Percentiles rank a stretch among this genome's conserved stretches.
phyloP scores from a whole-genome alignment of 2,329 filamentous ascomycete species.

The Juglanconis juglandina region DNA sequence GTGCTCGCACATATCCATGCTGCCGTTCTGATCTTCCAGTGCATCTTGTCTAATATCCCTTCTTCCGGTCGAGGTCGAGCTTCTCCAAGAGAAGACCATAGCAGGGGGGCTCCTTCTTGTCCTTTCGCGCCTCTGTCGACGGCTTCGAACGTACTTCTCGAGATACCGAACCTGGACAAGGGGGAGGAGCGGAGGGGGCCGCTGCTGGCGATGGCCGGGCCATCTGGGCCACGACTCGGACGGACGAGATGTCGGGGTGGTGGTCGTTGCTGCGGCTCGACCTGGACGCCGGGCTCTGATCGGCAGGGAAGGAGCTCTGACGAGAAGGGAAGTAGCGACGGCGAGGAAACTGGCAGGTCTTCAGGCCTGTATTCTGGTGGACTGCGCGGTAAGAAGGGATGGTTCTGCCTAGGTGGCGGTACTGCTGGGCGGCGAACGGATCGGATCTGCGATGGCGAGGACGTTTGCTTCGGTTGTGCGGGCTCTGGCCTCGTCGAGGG shows the following conservation, averaged over 20 bases:
- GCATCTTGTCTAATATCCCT: too few relatives aligned
- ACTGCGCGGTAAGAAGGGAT: background rate
- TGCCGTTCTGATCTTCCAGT: too few relatives aligned
- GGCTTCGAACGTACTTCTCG: too few relatives aligned
- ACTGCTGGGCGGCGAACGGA: background rate
- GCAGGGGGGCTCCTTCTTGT: background rate
- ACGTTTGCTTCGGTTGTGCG: background rate
- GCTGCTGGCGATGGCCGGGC: too few relatives aligned
- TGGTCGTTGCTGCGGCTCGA: too few relatives aligned
- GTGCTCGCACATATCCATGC: too few relatives aligned
- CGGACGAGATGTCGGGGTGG: too few relatives aligned
- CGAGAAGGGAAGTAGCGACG: background rate
- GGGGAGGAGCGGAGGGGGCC: too few relatives aligned
- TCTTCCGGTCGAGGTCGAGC: background rate
- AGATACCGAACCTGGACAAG: too few relatives aligned
- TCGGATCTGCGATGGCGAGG: background rate
- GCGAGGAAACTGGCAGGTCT: background rate
- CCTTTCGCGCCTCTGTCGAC: background rate
- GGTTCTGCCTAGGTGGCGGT: background rate
- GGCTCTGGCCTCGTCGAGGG: background rate
- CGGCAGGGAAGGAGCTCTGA: too few relatives aligned
- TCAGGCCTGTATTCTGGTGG: background rate
- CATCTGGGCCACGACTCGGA: too few relatives aligned
- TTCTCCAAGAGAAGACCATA: background rate
- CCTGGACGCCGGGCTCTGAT: too few relatives aligned